phyloP scores from a whole-genome alignment of 192 early-diverging fungal genomes.

The Chytriomyces sp. region DNA sequence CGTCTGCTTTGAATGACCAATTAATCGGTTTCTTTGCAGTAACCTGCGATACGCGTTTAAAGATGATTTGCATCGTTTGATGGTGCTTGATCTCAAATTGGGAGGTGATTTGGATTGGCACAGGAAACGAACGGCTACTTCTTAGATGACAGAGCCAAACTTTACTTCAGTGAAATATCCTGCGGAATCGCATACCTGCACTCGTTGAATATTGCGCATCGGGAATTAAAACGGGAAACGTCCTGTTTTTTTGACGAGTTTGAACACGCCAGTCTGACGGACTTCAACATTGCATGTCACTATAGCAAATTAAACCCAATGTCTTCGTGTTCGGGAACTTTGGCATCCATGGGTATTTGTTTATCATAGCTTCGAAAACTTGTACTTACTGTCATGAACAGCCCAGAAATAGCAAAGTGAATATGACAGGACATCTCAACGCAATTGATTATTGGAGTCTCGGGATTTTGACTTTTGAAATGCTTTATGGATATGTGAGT shows the following conservation, averaged over 20 bases:
- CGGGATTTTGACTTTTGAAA: constrained; percentile 77
- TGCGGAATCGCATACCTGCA: constrained; percentile 86
- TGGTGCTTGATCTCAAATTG: constrained; percentile 94
- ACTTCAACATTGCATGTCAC: constrained; percentile 89
- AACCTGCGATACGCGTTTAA: constrained; percentile 97
- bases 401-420: constrained; percentile 26
- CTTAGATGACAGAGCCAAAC: constrained; percentile 73
- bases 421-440: constrained; percentile 53
- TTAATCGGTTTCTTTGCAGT: constrained; percentile 10
- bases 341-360: constrained; percentile 80
- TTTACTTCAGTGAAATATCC: constrained; percentile 88
- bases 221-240: constrained; percentile 96
- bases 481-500: constrained; percentile 75
- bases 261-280: constrained; percentile 90
- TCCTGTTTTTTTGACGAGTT: constrained; percentile 64
- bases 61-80: constrained; percentile 91
- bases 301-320: constrained; percentile 69
- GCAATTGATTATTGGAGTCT: constrained; percentile 80
- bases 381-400: not conserved
- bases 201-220: constrained; percentile 81
- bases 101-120: constrained; percentile 95
- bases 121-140: constrained; percentile 67
- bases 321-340: constrained; percentile 84
- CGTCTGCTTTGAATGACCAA: not conserved
- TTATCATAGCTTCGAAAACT: not conserved